These are phyloP conservation scores for Nicotiana paniculata DNA, from an alignment of 257 asterid genomes.

Conservation along the genomic window DNA sequence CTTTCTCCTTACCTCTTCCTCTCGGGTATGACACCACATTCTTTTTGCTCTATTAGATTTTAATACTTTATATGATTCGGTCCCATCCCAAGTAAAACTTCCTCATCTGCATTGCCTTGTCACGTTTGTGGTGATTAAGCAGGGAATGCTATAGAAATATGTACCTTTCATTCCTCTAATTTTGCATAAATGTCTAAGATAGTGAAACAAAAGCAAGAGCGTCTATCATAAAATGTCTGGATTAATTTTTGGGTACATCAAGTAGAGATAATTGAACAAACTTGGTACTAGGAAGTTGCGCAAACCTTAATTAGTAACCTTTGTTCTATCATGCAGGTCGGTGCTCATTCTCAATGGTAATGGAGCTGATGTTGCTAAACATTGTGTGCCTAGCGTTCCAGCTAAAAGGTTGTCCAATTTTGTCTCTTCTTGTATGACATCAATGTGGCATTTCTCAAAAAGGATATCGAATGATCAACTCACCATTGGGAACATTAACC, in stretches of 20 bases:
- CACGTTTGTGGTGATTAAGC: background rate
- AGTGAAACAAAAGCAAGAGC: background rate
- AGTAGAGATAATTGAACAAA: background rate
- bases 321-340: conserved; percentile 36
- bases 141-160: background rate
- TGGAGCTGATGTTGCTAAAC: conserved; percentile 89
- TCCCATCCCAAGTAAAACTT: background rate
- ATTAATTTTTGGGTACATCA: background rate
- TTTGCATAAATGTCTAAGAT: background rate
- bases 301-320: background rate
- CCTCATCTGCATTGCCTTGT: background rate
- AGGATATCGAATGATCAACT: too few species aligned
- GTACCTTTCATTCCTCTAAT: background rate
- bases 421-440: background rate
- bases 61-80: background rate
- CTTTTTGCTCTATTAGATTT: background rate
- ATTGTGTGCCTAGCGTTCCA: conserved; percentile 77
- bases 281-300: background rate
- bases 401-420: conserved; percentile 43
- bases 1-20: conserved; percentile 53
- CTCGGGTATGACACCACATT: conserved; percentile 48
- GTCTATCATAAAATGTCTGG: background rate
- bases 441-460: background rate
- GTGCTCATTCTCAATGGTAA: conserved; percentile 71
- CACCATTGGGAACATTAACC: too few species aligned